Base-by-base conservation (phyloP, 2,329 filamentous ascomycete genomes). In the Nakataea oryzae region DNA sequence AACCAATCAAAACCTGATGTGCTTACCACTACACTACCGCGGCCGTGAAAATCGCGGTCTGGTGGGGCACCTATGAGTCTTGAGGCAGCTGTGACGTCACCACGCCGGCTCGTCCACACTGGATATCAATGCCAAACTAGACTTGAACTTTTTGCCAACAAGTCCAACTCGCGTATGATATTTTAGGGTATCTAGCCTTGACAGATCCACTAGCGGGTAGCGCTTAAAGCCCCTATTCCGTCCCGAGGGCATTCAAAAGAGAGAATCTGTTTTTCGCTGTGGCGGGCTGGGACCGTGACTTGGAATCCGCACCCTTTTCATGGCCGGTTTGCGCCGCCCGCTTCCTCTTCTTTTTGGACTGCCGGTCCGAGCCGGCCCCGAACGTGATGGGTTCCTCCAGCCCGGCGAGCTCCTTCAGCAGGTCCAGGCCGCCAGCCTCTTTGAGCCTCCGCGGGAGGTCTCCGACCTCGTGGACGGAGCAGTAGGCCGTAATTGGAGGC, bases 1-100 rank as follows among this genome's bases (percentile, higher is more conserved):
- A 58, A n/a, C 26, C 26, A 17, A 56, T 58, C 56, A 58, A 58
- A 58, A 58, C 56, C 56, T 58, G 56, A 58, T 58, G 56, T 58
- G 56, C 56, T 58, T 58, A 58, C 56, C 56, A 58, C 56, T 58
- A 58, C 56, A 58, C 56, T 58, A 58, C 56, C 56, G 56, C 56
- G 56, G 56, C 56, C 9, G 56, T 50, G 41, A 17, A 50, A n/a
- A n/a, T n/a, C 41, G 41, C 41, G 41, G 7, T 9, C 0, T 9
- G 7, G 41, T n/a, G 41, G 41, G 21, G 41, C 24, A 17, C 5
- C 41, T 50, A 50, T 50, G 41, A 50, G 7, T 50, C 21, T 50
- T 24, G 5, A 4, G 11, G 3, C 11, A 7, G 17, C 41, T 6
- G 24, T 50, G 41, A 50, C 41, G 41, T 50, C 41, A 50, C 21